Percentiles rank a stretch among this genome's conserved stretches.
phyloP scores from a whole-genome alignment of 106 monocot species.

The Apostasia shenzhenica region DNA sequence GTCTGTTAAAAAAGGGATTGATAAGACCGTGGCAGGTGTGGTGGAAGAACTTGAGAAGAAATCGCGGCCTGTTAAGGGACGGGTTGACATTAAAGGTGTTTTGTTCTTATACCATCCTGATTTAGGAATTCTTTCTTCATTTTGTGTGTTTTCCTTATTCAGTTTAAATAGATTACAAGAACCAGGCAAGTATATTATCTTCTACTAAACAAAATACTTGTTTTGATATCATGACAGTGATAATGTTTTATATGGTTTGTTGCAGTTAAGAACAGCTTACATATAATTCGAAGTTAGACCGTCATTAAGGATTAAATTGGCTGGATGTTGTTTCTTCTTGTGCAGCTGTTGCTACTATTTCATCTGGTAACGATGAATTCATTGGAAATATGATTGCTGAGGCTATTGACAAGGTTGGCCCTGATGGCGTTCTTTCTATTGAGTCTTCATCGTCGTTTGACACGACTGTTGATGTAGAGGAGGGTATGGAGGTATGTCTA shows the following conservation, averaged over 20 bases:
- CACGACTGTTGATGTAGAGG: conserved; percentile 66
- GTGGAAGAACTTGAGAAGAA: conserved; percentile 63
- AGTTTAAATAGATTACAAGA: too few species aligned
- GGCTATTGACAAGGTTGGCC: conserved; percentile 82
- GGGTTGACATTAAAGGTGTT: conserved; percentile 67
- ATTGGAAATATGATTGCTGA: conserved; percentile 81
- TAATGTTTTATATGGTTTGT: too few species aligned
- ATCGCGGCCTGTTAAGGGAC: conserved; percentile 57
- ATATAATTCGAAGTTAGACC: too few species aligned
- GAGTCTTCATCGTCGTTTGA: conserved; percentile 83
- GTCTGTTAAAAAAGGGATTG: conserved; percentile 72
- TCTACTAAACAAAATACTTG: too few species aligned
- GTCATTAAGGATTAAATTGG: neutral
- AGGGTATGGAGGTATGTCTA: conserved; percentile 55
- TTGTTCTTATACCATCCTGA: neutral
- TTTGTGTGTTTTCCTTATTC: neutral
- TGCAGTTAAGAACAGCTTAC: too few species aligned
- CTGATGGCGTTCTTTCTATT: conserved; percentile 75
- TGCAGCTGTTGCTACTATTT: conserved; percentile 70
- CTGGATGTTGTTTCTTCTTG: conserved; percentile 1
- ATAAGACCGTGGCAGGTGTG: conserved; percentile 53
- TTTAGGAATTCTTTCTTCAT: neutral
- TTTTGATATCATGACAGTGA: too few species aligned
- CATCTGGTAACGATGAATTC: conserved; percentile 73
- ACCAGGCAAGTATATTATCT: too few species aligned